Percentiles rank a stretch among this genome's conserved stretches.
These are phyloP conservation scores for Candida andamanensis DNA, from an alignment of 805 yeast genomes.

Conservation along the genomic window DNA sequence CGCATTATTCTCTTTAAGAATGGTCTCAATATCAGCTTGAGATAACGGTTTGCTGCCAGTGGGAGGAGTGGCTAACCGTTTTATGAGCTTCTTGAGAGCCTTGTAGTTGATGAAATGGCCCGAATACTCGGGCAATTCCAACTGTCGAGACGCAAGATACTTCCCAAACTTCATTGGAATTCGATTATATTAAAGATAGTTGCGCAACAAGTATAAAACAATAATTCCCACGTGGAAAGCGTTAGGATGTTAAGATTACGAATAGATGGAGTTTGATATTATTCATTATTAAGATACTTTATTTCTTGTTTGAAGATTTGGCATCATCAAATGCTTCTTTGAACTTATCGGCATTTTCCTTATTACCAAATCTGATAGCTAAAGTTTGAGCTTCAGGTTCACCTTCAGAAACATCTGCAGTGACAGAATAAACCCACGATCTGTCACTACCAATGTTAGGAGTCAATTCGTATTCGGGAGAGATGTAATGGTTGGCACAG, in stretches of 20 bases:
- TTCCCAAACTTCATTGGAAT: conserved; percentile 81
- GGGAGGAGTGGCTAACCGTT: conserved; percentile 57
- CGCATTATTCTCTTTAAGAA: conserved; percentile 82
- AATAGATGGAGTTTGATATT: too few species aligned
- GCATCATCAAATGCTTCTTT: conserved; percentile 89
- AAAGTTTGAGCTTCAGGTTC: conserved; percentile 93
- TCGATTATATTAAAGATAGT: neutral
- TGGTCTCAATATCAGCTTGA: conserved; percentile 34
- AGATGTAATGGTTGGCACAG: conserved; percentile 92
- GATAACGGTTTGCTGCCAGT: conserved; percentile 16
- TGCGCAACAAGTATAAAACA: neutral
- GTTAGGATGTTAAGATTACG: neutral
- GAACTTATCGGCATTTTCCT: conserved; percentile 92
- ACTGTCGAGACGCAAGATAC: conserved; percentile 86
- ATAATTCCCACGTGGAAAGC: conserved; percentile 6
- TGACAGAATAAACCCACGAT: conserved; percentile 95
- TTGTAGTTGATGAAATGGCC: conserved; percentile 93
- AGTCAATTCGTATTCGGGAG: conserved; percentile 75
- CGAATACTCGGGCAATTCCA: conserved; percentile 92
- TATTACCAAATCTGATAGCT: conserved; percentile 91
- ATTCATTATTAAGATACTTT: neutral
- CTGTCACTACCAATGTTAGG: conserved; percentile 96
- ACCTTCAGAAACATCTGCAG: conserved; percentile 94
- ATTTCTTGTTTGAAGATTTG: conserved; percentile 39
- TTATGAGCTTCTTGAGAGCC: conserved; percentile 86